These are phyloP conservation scores for Rhodotorula mucilaginosa DNA, from an alignment of 1,284 basidiomycete species.

Conservation along the genomic window DNA sequence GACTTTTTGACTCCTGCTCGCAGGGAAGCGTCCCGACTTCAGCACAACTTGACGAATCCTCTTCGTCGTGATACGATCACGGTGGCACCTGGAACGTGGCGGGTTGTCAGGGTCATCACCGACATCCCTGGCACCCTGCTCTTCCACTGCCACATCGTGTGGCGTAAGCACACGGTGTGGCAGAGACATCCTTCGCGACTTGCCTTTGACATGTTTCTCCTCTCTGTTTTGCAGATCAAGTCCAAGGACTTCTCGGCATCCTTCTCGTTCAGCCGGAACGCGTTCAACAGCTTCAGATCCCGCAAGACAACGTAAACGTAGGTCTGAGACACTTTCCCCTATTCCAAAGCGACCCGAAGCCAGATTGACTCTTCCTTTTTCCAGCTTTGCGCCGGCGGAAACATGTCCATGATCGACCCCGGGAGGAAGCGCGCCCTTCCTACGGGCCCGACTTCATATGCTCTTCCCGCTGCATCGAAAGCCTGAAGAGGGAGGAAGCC, in stretches of 20 bases:
- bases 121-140: constrained; percentile 14
- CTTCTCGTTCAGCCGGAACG: constrained; percentile 11
- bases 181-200: not conserved
- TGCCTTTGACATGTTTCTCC: not conserved
- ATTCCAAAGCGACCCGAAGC: too few species aligned
- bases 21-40: constrained; percentile 20
- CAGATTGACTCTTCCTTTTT: too few species aligned
- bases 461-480: too few species aligned
- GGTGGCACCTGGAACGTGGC: constrained; percentile 43
- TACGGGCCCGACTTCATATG: not conserved
- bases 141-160: constrained; percentile 6
- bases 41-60: constrained; percentile 47
- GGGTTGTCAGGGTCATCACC: constrained; percentile 44
- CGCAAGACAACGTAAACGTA: constrained; percentile 6
- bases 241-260: constrained; percentile 13
- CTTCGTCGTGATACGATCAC: constrained; percentile 50
- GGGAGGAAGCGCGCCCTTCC: too few species aligned
- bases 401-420: too few species aligned
- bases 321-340: not conserved
- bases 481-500: too few species aligned
- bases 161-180: not conserved
- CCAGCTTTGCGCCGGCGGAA: too few species aligned
- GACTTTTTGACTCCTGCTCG: not conserved
- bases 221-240: not conserved
- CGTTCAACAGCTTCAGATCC: constrained; percentile 4